Conservation (phyloP, 2,329 filamentous ascomycete species). For the Pseudohalonectria lignicola region DNA sequence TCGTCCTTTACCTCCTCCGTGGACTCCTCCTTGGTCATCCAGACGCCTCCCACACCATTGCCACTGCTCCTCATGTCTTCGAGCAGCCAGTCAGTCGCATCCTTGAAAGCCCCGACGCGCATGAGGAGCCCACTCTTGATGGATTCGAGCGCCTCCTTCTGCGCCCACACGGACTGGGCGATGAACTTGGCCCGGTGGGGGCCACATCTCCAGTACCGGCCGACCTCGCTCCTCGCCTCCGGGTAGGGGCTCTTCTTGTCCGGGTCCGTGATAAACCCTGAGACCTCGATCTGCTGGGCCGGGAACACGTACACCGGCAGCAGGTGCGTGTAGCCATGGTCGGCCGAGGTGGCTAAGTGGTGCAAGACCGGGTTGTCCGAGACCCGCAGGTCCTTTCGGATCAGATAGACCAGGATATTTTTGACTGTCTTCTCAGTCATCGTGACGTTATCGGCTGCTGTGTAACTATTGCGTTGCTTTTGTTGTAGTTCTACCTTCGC, state of each 20-base stretch:
- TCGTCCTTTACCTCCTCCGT: slow-evolving; percentile 61
- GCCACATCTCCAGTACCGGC: slow-evolving; percentile 63
- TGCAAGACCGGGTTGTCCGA: slow-evolving; percentile 67
- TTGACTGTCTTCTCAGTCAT: too few relatives aligned
- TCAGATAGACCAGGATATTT: slow-evolving; percentile 56
- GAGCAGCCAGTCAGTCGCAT: slow-evolving; percentile 49
- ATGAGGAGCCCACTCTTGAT: slow-evolving; percentile 51
- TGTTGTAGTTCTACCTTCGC: too few relatives aligned
- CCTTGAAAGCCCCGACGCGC: slow-evolving; percentile 48
- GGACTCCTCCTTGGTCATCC: slow-evolving; percentile 64
- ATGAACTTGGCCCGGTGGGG: slow-evolving; percentile 62
- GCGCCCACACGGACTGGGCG: slow-evolving; percentile 60
- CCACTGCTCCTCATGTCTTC: slow-evolving; percentile 27
- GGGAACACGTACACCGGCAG: slow-evolving; percentile 62
- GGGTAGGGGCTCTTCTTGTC: slow-evolving; percentile 50
- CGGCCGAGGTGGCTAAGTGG: slow-evolving; percentile 32
- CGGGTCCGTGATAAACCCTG: slow-evolving; percentile 46
- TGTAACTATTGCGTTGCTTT: too few relatives aligned
- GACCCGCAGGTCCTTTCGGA: slow-evolving; percentile 63
- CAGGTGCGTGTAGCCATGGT: slow-evolving; percentile 53
- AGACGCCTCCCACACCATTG: slow-evolving; percentile 44
- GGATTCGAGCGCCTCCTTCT: slow-evolving; percentile 51
- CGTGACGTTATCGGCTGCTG: too few relatives aligned
- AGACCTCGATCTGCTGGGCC: slow-evolving; percentile 62
- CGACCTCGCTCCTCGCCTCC: slow-evolving; percentile 54